Evolutionary conservation across 768 basidiomycete genomes (phyloP).

Genomic region (Lactifluus piperatus): DNA sequence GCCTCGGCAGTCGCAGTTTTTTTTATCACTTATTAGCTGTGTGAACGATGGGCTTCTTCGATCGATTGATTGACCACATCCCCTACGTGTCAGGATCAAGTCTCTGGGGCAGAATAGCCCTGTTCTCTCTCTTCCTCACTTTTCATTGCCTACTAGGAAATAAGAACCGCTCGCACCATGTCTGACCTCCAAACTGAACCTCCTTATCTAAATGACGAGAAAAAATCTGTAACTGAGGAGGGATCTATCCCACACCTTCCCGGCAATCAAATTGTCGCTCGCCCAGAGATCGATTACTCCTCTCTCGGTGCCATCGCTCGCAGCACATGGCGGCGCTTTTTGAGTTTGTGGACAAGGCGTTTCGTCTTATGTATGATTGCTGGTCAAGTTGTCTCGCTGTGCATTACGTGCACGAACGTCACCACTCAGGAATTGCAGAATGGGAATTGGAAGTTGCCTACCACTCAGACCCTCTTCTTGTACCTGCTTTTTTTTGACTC

Average conservation of each 20-base stretch:
- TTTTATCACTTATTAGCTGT: background rate
- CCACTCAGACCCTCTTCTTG: constrained; percentile 82
- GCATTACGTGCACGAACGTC: constrained; percentile 84
- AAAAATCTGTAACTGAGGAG: background rate
- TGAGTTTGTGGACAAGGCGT: constrained; percentile 68
- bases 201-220: background rate
- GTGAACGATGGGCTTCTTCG: background rate
- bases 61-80: background rate
- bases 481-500: constrained; percentile 31
- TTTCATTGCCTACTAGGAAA: background rate
- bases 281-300: constrained; percentile 61
- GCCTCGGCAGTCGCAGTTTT: background rate
- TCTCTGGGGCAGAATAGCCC: background rate
- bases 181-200: background rate
- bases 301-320: constrained; percentile 44
- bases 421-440: constrained; percentile 70
- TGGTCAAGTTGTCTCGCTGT: constrained; percentile 78
- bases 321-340: constrained; percentile 54
- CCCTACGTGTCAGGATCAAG: background rate
- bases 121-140: background rate
- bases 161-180: background rate
- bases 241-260: background rate
- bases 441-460: constrained; percentile 64
- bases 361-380: constrained; percentile 63
- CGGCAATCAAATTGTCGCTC: constrained; percentile 3